Evolutionary conservation across 164 flowering plant species (phyloP), one percentile per base, ranked within the genome.

Genomic region (Echeveria elegans): DNA sequence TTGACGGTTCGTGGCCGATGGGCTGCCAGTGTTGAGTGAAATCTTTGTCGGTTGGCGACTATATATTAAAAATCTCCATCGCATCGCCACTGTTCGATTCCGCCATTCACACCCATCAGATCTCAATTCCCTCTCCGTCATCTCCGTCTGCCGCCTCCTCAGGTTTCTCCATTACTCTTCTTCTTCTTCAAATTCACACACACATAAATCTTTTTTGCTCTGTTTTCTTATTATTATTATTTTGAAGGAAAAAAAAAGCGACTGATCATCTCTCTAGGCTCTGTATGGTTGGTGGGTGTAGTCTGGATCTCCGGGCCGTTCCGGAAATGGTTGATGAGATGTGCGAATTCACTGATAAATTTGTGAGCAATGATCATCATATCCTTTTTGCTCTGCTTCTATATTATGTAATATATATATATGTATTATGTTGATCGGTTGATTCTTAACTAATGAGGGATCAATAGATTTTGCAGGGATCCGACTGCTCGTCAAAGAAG

Each of bases 311-410:
- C 45, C 19, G 9, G 10, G 26, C 10, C 7, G 12, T 32, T 15
- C 32, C 31, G 32, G 61, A n/a, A 63, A 36, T 63, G 29, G 29
- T n/a, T 29, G 5, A 26, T 3, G 43, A 29, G 43, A 68, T 58
- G 63, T 58, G 6, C 6, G 63, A 67, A 56, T 28, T 47, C 0
- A 48, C 23, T 53, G 63, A 36, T 40, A 67, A 34, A 66, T 3
- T 34, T 3, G 62, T 67, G 45, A 67, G 69, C 32, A n/a, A n/a
- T n/a, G n/a, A n/a, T n/a, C 62, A 66, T 66, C 69, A 29, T 52
- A 3, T 65, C 29, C 2, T 66, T 38, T 12, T 18, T 26, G 28
- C 18, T 30, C 15, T 47, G 24, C n/a, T 10, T 31, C 24, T 12
- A 65, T 40, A 24, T 21, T 5, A 10, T 14, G 18, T 66, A 37